Base-by-base conservation (phyloP, 2,329 filamentous ascomycete genomes). In the Paraconiothyrium brasiliense region DNA sequence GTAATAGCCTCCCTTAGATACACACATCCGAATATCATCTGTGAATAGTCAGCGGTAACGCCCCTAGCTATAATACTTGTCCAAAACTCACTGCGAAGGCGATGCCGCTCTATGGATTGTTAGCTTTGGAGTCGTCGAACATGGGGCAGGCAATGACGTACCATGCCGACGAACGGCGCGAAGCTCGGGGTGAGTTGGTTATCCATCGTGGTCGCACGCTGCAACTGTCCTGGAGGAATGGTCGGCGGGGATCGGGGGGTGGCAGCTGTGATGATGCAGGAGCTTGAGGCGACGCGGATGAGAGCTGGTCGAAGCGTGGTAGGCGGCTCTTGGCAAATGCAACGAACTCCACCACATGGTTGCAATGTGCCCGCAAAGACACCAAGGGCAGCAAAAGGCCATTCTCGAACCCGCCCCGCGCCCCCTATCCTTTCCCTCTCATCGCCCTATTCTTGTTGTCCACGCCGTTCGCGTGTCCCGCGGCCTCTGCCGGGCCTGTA, bases 91-190 rank as follows among this genome's bases (percentile, higher is more conserved):
- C 81, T 76, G 91, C 91, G 72, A 88, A 87, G 62, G 89, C 90
- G 76, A 94, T 93, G 74, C 91, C 91, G 73, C 86, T 91, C 90
- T 93, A 76, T 55, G 55, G 34, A 30, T 14, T 63, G 76, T 82
- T 78, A 81, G 80, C 76, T 63, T 56, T 39, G 39, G 37, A 30
- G 16, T 24, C 24, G 27, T 7, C 34, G 20, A 10, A 24, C 13
- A 7, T 4, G 16, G 22, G 55, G 22, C 22, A 43, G 39, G 13
- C 22, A 13, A 57, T 52, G 62, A 82, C 89, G 81, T 84, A 93
- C 91, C 91, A 94, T 93, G 84, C 92, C 92, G 78, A 94, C 86
- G 84, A 94, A 95, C 72, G 92, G 92, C 83, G 92, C 92, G 78
- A 94, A 94, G 82, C 91, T 92, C 72, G 92, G 92, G 62, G 90